Evolutionary conservation across 2,329 filamentous ascomycete genomes (phyloP).

Genomic region (Trichoderma endophyticum): DNA sequence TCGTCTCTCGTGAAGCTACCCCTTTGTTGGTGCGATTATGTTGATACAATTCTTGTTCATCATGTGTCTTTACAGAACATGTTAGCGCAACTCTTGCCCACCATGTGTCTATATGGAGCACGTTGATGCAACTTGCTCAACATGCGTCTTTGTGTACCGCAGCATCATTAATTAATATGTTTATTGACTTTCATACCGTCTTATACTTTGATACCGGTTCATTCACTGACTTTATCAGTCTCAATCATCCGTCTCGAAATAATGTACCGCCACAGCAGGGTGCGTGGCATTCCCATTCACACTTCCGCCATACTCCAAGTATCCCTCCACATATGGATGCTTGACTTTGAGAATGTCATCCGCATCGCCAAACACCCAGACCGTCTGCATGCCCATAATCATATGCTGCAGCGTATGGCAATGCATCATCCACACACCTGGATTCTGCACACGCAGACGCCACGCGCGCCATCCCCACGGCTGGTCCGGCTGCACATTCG

Average conservation of each 20-base stretch:
- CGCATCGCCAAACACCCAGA: conserved; percentile 29
- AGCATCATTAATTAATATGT: neutral
- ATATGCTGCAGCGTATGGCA: conserved; percentile 59
- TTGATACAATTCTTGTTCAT: neutral
- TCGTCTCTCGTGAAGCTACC: neutral
- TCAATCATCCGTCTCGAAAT: neutral
- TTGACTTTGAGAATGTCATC: conserved; percentile 23
- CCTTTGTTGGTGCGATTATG: neutral
- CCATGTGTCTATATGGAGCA: neutral
- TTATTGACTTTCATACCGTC: neutral
- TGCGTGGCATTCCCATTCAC: conserved; percentile 41
- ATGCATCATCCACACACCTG: conserved; percentile 60
- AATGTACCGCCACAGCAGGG: conserved; percentile 17
- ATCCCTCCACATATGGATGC: conserved; percentile 37
- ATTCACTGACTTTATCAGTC: neutral
- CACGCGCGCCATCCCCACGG: conserved; percentile 59
- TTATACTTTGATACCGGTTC: neutral
- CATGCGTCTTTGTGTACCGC: neutral
- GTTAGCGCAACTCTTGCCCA: neutral
- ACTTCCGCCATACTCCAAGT: conserved; percentile 43
- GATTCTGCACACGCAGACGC: conserved; percentile 44
- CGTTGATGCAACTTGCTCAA: neutral
- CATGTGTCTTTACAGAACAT: neutral
- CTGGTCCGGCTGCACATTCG: conserved; percentile 37
- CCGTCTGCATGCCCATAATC: conserved; percentile 44